Base-by-base conservation (phyloP, 495 filamentous ascomycete species). In the Aspergillus affinis region DNA sequence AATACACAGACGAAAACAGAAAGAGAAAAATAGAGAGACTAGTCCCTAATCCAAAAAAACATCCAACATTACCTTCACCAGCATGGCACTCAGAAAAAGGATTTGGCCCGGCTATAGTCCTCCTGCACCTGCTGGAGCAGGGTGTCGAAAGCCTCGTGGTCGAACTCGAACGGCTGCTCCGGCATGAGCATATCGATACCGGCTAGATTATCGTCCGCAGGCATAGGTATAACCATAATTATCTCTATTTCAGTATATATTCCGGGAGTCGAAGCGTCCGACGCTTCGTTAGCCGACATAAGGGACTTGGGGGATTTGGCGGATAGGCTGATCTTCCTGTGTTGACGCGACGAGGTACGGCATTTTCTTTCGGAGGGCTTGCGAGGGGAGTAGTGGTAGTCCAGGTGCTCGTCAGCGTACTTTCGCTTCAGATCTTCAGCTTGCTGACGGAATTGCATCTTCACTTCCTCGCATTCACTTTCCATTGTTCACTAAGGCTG, bases 351-450 rank as follows among this genome's bases (percentile, higher is more conserved):
- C 4, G 66, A 53, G 3, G 56, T 52, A 13, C 79, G 76, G 32
- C 75, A 72, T 63, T 79, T 80, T 48, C 73, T 81, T 57, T 81
- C 72, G 19, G 71, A 74, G 10, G 80, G 73, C 60, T 77, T 79
- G 45, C 82, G 76, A 30, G 82, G 82, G 29, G 70, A 66, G 58
- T 78, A 82, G 30, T 80, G 74, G 57, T 82, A 85, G 18, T 74
- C 71, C 9, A 81, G 81, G 58, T 82, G 68, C 9, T 72, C 65
- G n/a, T 65, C 53, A 18, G 67, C 58, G 56, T 84, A 81, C 57
- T 73, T 66, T 10, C 50, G 53, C 59, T 82, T 82, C 0, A 68
- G 57, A 7, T 74, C 59, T 19, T 77, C 71, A 0, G 82, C 73
- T 27, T 74, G 52, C 0, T 44, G 36, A 20, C 71, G 72, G 61